A percentile compares a stretch with the other conserved stretches of the same genome.
phyloP scores from a whole-genome alignment of 2,329 filamentous ascomycete species.

The Calonectria fujianensis region DNA sequence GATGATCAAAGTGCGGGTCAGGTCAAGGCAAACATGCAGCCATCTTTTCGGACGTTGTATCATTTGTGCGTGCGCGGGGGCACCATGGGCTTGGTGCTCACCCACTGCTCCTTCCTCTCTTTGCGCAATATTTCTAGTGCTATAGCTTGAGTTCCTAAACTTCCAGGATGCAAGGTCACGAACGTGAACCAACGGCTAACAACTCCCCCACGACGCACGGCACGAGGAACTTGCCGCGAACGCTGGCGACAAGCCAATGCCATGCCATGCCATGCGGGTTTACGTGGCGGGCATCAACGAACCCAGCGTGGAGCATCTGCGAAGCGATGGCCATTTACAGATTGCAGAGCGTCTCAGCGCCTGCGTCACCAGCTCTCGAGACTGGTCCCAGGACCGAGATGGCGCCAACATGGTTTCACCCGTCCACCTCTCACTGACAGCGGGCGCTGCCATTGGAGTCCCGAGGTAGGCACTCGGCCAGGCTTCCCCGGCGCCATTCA shows the following conservation, averaged over 20 bases:
- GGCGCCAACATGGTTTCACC: slow-evolving; percentile 28
- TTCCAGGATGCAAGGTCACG: slow-evolving; percentile 21
- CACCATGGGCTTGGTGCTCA: slow-evolving; percentile 8
- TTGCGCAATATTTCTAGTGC: not conserved
- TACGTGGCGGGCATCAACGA: slow-evolving; percentile 20
- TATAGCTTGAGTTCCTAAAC: slow-evolving; percentile 1
- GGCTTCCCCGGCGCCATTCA: slow-evolving; percentile 50
- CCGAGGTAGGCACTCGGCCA: slow-evolving; percentile 44
- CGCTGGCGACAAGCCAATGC: slow-evolving; percentile 17
- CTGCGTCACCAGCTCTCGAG: slow-evolving; percentile 14
- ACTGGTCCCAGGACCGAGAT: slow-evolving; percentile 9
- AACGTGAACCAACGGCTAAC: slow-evolving; percentile 22
- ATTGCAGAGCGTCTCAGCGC: not conserved
- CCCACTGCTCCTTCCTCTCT: not conserved
- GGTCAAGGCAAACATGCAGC: slow-evolving; percentile 25
- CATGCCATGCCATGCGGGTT: slow-evolving; percentile 2
- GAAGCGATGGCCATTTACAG: not conserved
- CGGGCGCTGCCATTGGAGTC: slow-evolving; percentile 46
- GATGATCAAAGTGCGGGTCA: slow-evolving; percentile 26
- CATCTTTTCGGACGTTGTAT: not conserved
- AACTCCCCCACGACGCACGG: not conserved
- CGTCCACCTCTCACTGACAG: slow-evolving; percentile 29
- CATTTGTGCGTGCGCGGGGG: not conserved
- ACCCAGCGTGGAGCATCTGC: slow-evolving; percentile 3
- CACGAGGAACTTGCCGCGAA: not conserved